Conservation (phyloP, 208 protist genomes). For the Acanthamoeba culbertsoni region DNA sequence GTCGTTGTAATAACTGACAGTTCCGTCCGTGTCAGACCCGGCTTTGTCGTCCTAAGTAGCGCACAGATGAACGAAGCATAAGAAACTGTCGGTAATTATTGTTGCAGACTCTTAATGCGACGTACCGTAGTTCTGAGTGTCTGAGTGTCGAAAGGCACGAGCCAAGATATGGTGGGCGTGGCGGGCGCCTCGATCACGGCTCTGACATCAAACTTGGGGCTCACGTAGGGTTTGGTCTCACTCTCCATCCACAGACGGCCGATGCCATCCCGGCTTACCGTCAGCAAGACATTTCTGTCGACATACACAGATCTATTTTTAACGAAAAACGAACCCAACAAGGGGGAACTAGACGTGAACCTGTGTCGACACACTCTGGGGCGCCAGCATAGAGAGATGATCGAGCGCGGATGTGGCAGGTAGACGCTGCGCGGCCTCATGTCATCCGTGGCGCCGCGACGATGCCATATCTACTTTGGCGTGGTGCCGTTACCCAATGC, state of each 20-base stretch:
- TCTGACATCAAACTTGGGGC: not conserved
- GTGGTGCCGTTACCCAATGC: not conserved
- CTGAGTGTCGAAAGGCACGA: not conserved
- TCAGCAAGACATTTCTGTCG: not conserved
- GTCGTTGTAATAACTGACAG: too few species aligned
- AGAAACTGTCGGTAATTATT: too few species aligned
- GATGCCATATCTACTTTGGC: not conserved
- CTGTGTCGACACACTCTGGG: not conserved
- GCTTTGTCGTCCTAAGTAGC: too few species aligned
- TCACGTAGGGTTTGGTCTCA: not conserved
- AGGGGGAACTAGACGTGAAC: too few species aligned
- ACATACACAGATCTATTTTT: not conserved
- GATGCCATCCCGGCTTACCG: slow-evolving; percentile 14
- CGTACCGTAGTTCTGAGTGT: not conserved
- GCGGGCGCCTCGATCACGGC: not conserved
- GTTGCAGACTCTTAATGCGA: too few species aligned
- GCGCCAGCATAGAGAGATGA: slow-evolving; percentile 2
- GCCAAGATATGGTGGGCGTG: not conserved
- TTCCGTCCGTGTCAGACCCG: too few species aligned
- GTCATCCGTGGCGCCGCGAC: not conserved
- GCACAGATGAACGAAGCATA: too few species aligned
- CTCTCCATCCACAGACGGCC: slow-evolving; percentile 19
- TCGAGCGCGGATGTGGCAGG: slow-evolving; percentile 20
- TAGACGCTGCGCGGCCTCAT: not conserved
- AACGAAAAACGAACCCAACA: too few species aligned